A percentile compares a stretch with the other conserved stretches of the same genome.
Conservation (phyloP, 208 protist genomes). For the Crithidia brevicula region DNA sequence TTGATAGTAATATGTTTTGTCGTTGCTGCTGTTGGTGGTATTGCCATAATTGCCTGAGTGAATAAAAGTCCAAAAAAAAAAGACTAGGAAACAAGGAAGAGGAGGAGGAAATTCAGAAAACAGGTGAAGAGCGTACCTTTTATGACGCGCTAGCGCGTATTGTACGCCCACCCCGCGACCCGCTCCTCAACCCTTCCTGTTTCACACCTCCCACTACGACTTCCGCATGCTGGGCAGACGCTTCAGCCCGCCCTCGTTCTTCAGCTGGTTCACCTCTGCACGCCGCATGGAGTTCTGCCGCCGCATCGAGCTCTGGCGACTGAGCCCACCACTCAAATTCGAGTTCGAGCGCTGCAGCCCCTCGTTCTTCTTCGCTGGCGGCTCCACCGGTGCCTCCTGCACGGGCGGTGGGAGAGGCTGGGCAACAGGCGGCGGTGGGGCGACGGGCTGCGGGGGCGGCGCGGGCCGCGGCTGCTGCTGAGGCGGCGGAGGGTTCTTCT, state of each 20-base stretch:
- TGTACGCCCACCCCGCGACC: no score
- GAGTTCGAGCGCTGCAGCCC: slow-evolving; percentile 23
- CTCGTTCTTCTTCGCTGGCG: neutral
- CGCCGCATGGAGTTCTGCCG: slow-evolving; percentile 54
- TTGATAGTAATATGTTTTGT: no score
- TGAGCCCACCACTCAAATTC: slow-evolving; percentile 32
- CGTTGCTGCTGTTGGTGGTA: no score
- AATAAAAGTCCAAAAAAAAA: no score
- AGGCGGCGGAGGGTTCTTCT: slow-evolving; percentile 5
- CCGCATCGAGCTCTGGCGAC: slow-evolving; percentile 47
- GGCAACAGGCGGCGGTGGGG: neutral
- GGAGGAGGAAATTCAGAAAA: no score
- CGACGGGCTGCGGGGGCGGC: slow-evolving; percentile 1
- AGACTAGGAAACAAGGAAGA: no score
- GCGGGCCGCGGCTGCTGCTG: slow-evolving; percentile 7
- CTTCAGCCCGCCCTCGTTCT: slow-evolving; percentile 45
- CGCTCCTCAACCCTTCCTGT: neutral
- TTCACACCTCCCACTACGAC: neutral
- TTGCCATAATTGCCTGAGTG: no score
- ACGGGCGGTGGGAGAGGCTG: slow-evolving; percentile 5
- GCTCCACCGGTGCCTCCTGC: slow-evolving; percentile 9
- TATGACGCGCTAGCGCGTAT: no score
- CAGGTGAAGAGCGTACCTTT: no score
- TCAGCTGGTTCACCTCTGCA: slow-evolving; percentile 51
- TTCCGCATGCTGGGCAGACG: slow-evolving; percentile 53